These are phyloP conservation scores for Suillus decipiens DNA, from an alignment of 768 basidiomycete species.

Conservation along the genomic window DNA sequence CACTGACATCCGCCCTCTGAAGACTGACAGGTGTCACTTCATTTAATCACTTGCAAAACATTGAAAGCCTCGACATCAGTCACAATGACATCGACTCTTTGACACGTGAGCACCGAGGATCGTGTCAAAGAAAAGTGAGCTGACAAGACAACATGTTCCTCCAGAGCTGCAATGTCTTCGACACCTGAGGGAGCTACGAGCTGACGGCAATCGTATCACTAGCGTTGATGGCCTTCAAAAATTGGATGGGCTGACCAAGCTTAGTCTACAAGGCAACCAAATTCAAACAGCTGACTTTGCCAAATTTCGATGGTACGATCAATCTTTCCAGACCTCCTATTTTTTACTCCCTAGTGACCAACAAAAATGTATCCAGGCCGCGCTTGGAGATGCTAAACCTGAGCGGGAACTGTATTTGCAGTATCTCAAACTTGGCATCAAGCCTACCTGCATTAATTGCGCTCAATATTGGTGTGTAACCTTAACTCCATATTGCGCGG, in stretches of 20 bases:
- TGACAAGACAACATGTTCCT: neutral
- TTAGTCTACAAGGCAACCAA: constrained; percentile 78
- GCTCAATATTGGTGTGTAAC: constrained; percentile 80
- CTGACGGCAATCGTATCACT: constrained; percentile 82
- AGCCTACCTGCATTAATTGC: constrained; percentile 60
- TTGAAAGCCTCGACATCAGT: constrained; percentile 91
- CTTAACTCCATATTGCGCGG: constrained; percentile 14
- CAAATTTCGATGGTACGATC: constrained; percentile 62
- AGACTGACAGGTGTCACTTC: constrained; percentile 87
- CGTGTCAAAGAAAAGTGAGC: neutral
- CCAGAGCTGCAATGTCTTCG: constrained; percentile 82
- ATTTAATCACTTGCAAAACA: constrained; percentile 80
- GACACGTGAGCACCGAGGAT: constrained; percentile 58
- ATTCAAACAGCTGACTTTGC: constrained; percentile 63
- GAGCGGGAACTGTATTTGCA: constrained; percentile 69
- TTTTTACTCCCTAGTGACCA: constrained; percentile 17
- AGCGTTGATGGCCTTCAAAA: constrained; percentile 74
- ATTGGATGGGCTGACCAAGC: constrained; percentile 80
- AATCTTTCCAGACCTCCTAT: constrained; percentile 10
- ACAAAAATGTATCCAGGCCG: constrained; percentile 34
- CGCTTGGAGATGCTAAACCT: constrained; percentile 83
- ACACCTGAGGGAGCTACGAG: constrained; percentile 85
- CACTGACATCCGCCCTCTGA: constrained; percentile 20
- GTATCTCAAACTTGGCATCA: constrained; percentile 59
- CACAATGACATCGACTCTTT: constrained; percentile 87